Conservation (phyloP, 805 yeast genomes). For the Kazachstania africana region DNA sequence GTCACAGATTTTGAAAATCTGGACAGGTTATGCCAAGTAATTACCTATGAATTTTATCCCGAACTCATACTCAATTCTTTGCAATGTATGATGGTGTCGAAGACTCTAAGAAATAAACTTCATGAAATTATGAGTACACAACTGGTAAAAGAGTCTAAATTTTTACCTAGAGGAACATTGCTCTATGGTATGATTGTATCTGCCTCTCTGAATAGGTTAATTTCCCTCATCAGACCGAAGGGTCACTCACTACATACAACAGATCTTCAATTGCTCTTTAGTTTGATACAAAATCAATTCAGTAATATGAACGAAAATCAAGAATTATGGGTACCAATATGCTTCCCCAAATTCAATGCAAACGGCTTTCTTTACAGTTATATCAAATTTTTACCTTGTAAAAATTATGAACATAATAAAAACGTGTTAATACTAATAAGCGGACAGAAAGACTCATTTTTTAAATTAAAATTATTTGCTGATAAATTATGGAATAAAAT, state of each 20-base stretch:
- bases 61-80: conserved; percentile 54
- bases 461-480: conserved; percentile 54
- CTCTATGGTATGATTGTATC: conserved; percentile 67
- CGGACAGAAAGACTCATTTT: conserved; percentile 65
- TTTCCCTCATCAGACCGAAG: conserved; percentile 64
- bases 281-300: conserved; percentile 46
- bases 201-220: conserved; percentile 40
- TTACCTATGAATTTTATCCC: conserved; percentile 41
- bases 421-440: conserved; percentile 36
- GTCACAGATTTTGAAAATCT: conserved; percentile 64
- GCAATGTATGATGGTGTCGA: conserved; percentile 49
- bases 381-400: conserved; percentile 43
- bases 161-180: conserved; percentile 36
- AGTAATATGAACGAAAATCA: conserved; percentile 31
- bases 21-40: conserved; percentile 46
- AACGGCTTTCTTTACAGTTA: conserved; percentile 81
- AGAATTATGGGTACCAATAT: conserved; percentile 89
- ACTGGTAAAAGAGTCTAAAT: conserved; percentile 12
- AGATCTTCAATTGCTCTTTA: conserved; percentile 65
- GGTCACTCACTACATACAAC: conserved; percentile 70
- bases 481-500: conserved; percentile 37
- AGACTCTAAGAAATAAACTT: conserved; percentile 44
- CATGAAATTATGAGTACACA: conserved; percentile 17
- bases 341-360: conserved; percentile 81
- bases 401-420: conserved; percentile 7